A percentile compares a stretch with the other conserved stretches of the same genome.
phyloP scores from a whole-genome alignment of 345 rosid genomes.

The Eucalyptus sp. region DNA sequence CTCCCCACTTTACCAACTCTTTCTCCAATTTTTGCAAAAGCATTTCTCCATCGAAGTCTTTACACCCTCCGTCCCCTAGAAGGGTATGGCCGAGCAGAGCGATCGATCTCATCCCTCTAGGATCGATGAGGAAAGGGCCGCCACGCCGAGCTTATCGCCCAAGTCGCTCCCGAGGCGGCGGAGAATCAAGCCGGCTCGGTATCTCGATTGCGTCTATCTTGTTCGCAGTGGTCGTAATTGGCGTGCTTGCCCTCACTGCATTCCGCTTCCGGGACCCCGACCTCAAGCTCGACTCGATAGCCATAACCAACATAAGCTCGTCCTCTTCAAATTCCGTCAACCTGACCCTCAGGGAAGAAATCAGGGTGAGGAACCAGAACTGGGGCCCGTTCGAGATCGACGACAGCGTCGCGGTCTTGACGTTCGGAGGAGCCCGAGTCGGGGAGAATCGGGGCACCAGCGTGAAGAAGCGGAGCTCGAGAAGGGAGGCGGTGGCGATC shows the following conservation, averaged over 20 bases:
- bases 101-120: neutral
- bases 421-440: neutral
- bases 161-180: neutral
- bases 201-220: neutral
- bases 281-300: neutral
- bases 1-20: neutral
- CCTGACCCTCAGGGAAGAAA: neutral
- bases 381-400: neutral
- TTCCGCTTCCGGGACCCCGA: neutral
- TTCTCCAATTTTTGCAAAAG: neutral
- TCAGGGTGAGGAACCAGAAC: neutral
- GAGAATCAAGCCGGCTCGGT: neutral
- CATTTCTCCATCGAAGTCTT: neutral
- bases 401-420: neutral
- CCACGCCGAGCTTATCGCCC: neutral
- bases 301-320: neutral
- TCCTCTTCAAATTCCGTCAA: neutral
- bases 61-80: neutral
- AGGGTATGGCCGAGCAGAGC: neutral
- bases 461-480: neutral
- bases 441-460: neutral
- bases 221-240: neutral
- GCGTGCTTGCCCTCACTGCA: neutral
- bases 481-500: neutral
- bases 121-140: neutral